Conservation (phyloP, 768 basidiomycete genomes). For the Lactarius evosmus region DNA sequence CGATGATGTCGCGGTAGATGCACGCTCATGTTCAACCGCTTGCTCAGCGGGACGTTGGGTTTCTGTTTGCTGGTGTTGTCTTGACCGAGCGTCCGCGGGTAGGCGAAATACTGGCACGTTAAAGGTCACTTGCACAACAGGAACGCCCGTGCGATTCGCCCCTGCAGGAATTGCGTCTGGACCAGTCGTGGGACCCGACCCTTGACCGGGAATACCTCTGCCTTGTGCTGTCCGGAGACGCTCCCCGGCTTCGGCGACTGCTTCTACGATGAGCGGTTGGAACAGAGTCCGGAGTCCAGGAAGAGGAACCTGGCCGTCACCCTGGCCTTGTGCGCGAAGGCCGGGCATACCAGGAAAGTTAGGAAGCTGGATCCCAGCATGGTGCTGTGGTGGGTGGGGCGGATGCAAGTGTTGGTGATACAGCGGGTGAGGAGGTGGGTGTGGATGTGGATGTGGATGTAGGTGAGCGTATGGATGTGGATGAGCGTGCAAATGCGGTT, state of each 20-base stretch:
- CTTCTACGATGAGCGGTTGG: conserved; percentile 21
- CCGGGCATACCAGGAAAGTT: conserved; percentile 19
- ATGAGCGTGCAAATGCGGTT: conserved; percentile 6
- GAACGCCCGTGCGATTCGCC: conserved; percentile 2
- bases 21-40: neutral
- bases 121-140: conserved; percentile 20
- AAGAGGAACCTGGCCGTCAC: conserved; percentile 23
- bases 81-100: conserved; percentile 9
- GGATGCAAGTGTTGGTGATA: conserved; percentile 5
- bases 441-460: conserved; percentile 7
- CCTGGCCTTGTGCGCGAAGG: conserved; percentile 23
- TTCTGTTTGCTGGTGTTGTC: conserved; percentile 9
- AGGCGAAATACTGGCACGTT: conserved; percentile 21
- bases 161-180: neutral
- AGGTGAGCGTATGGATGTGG: conserved; percentile 5
- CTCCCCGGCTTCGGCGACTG: conserved; percentile 21
- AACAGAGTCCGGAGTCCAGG: conserved; percentile 26
- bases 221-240: conserved; percentile 16
- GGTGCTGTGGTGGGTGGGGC: neutral
- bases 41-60: conserved; percentile 1
- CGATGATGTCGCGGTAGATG: neutral
- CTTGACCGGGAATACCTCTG: conserved; percentile 8
- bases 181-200: neutral
- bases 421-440: neutral
- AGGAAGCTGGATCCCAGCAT: conserved; percentile 9